Evolutionary conservation across 306 rosid species (phyloP).

Genomic region (Hippophae rhamnoides): DNA sequence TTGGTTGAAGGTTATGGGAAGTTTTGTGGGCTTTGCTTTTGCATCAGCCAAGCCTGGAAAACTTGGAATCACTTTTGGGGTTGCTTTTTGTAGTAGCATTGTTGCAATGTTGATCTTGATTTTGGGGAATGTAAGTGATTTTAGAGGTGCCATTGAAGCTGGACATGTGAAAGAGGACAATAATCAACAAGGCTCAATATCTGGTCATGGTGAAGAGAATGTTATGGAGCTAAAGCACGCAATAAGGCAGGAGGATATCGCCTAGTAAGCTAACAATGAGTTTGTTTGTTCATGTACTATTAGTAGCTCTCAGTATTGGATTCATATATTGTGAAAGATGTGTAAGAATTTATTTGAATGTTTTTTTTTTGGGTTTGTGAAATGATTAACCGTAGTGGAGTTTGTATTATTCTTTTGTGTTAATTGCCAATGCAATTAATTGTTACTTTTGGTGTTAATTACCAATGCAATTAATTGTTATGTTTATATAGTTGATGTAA

Average conservation of each 20-base stretch:
- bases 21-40: conserved; percentile 43
- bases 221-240: not conserved
- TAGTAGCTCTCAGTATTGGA: too few species aligned
- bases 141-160: conserved; percentile 62
- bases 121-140: conserved; percentile 55
- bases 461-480: too few species aligned
- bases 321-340: too few species aligned
- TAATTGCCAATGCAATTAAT: too few species aligned
- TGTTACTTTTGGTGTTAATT: too few species aligned
- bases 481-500: too few species aligned
- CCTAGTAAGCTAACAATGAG: too few species aligned
- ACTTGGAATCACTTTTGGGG: conserved; percentile 34
- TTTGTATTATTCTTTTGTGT: too few species aligned
- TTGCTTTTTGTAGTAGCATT: conserved; percentile 45
- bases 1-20: conserved; percentile 51
- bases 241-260: not conserved
- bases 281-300: too few species aligned
- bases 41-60: conserved; percentile 37
- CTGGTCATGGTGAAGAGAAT: conserved; percentile 24
- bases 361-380: too few species aligned
- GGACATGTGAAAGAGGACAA: conserved; percentile 45
- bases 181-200: not conserved
- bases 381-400: too few species aligned
- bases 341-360: too few species aligned
- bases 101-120: conserved; percentile 42